Evolutionary conservation across 805 yeast genomes (phyloP), one percentile per base, ranked within the genome.

Genomic region (Maudiozyma serrabonitensis): DNA sequence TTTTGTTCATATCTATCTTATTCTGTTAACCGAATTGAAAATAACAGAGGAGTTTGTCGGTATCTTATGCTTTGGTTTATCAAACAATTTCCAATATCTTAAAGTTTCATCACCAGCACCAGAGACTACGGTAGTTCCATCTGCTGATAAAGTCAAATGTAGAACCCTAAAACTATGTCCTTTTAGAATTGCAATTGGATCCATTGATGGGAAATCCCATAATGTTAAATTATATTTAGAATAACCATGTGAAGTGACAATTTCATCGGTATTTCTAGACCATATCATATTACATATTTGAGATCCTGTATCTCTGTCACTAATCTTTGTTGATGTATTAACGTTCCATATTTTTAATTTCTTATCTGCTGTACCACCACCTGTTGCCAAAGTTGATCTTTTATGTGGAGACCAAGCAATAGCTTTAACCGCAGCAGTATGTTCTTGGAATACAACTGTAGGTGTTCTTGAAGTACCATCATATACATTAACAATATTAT

Each of bases 31-130:
- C 0, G 93, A 86, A 68, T 82, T 87, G 45, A 84, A 68, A 43
- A 86, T 67, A 12, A 81, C 84, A 18, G 86, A 78, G 21, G 45
- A 41, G 26, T 83, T 75, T 23, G 81, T 80, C 12, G 77, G 77
- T 39, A 70, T 72, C 50, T 79, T 82, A 46, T 70, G 69, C 57
- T 78, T 81, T 51, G 75, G 80, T 63, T 84, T 87, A 52, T 87
- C 95, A 69, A 90, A 93, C 1, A 90, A 85, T 57, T 88, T 89
- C 99, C 99, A 93, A 63, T 93, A 87, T 54, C 99, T 68, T 50
- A 93, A 70, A 0, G 99, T 93, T 66, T 93, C 99, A 68, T 93
- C 99, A 4, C 98, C 99, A 1, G 99, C 97, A 1, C 99, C 99
- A 0, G 99, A 90, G 2, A 91, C 99, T 13, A 93, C 84, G 0